phyloP scores from a whole-genome alignment of 1,284 basidiomycete genomes.

The Meira miltonrushii region DNA sequence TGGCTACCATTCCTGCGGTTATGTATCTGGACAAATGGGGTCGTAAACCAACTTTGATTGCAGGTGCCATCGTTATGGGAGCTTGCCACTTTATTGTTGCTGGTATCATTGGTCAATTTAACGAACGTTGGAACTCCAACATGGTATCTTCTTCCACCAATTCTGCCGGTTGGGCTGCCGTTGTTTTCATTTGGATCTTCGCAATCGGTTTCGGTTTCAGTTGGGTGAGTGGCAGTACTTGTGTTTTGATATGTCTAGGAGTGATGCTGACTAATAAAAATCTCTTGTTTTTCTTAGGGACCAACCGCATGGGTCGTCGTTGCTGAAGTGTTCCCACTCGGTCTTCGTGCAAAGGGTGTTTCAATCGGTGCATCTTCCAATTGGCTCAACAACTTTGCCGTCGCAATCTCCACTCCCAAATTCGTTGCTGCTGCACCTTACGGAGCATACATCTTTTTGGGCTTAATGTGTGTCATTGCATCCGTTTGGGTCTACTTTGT shows the following conservation, averaged over 20 bases:
- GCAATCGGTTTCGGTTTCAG: conserved; percentile 59
- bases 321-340: conserved; percentile 78
- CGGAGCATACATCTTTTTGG: conserved; percentile 66
- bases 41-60: conserved; percentile 46
- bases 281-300: too few species aligned
- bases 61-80: conserved; percentile 69
- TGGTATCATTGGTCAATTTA: conserved; percentile 49
- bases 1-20: conserved; percentile 70
- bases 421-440: conserved; percentile 43
- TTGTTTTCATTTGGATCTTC: conserved; percentile 53
- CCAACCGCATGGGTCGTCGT: conserved; percentile 79
- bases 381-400: conserved; percentile 72
- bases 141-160: conserved; percentile 60
- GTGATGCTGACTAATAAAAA: conserved; percentile 60
- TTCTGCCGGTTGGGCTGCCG: conserved; percentile 60
- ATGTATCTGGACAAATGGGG: conserved; percentile 68
- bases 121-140: conserved; percentile 21
- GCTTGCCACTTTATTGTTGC: conserved; percentile 68
- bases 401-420: conserved; percentile 27
- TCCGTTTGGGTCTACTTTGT: conserved; percentile 58
- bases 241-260: conserved; percentile 65
- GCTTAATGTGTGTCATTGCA: conserved; percentile 62
- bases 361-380: conserved; percentile 76
- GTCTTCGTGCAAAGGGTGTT: conserved; percentile 76
- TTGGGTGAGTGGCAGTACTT: conserved; percentile 67